These are phyloP conservation scores for Lentinula edodes DNA, from an alignment of 768 basidiomycete genomes.

Conservation along the genomic window DNA sequence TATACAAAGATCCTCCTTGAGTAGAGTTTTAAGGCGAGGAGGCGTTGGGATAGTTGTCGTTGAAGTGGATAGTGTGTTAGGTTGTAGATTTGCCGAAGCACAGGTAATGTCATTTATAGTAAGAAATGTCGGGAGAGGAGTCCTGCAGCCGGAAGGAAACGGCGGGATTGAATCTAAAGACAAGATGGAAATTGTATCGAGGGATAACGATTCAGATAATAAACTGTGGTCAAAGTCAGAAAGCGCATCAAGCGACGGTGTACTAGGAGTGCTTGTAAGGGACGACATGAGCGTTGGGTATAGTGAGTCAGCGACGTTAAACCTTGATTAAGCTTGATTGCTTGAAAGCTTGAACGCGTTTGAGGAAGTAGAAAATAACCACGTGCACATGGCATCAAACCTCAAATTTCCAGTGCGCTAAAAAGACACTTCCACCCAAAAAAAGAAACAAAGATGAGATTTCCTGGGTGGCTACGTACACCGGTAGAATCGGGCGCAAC, in stretches of 20 bases:
- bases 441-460: too few species aligned
- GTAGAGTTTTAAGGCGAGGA: constrained; percentile 31
- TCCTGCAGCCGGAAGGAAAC: constrained; percentile 21
- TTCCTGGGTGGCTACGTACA: neutral
- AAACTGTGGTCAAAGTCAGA: neutral
- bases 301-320: too few species aligned
- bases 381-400: too few species aligned
- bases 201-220: constrained; percentile 27
- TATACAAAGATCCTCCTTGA: constrained; percentile 33
- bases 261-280: neutral
- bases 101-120: constrained; percentile 21
- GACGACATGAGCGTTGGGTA: neutral
- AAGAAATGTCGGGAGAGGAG: constrained; percentile 20
- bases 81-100: neutral
- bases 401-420: too few species aligned
- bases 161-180: constrained; percentile 20
- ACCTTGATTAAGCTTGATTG: too few species aligned
- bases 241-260: constrained; percentile 10
- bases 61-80: constrained; percentile 7
- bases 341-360: too few species aligned
- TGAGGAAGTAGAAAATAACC: too few species aligned
- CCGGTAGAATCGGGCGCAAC: neutral
- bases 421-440: too few species aligned
- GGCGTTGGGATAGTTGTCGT: constrained; percentile 30
- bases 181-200: constrained; percentile 26